phyloP scores from a whole-genome alignment of 2,329 filamentous ascomycete genomes.

The Bisporella sp. region DNA sequence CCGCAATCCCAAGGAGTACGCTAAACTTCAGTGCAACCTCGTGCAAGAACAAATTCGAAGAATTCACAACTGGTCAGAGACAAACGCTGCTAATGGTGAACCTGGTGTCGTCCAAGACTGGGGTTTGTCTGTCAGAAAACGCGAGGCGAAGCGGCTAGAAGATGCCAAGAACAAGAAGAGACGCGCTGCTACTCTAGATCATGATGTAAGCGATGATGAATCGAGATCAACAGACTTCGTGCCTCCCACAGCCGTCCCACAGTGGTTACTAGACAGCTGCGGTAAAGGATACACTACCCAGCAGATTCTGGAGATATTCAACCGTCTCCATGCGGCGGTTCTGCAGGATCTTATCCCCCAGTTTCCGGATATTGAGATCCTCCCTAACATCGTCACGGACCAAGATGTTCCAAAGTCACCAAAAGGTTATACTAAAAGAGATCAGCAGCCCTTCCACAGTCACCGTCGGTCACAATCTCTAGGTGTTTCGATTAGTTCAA shows the following conservation, averaged over 20 bases:
- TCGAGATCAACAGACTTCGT: slow-evolving; percentile 14
- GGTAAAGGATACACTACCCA: slow-evolving; percentile 27
- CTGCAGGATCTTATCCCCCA: slow-evolving; percentile 26
- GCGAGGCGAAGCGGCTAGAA: slow-evolving; percentile 52
- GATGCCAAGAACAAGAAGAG: slow-evolving; percentile 25
- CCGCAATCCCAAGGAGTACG: slow-evolving; percentile 54
- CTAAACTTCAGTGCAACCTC: slow-evolving; percentile 55
- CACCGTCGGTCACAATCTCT: slow-evolving; percentile 28
- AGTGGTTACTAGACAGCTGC: slow-evolving; percentile 25
- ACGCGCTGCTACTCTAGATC: slow-evolving; percentile 16
- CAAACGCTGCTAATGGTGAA: slow-evolving; percentile 33
- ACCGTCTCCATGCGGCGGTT: slow-evolving; percentile 28
- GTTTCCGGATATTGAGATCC: slow-evolving; percentile 34
- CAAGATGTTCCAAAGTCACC: slow-evolving; percentile 22
- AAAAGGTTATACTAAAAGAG: slow-evolving; percentile 22
- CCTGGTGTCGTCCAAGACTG: slow-evolving; percentile 48
- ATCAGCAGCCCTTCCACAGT: slow-evolving; percentile 2
- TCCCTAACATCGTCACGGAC: slow-evolving; percentile 29
- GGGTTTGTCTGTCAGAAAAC: slow-evolving; percentile 56
- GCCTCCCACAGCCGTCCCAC: slow-evolving; percentile 26
- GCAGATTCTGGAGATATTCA: slow-evolving; percentile 30
- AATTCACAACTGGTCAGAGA: slow-evolving; percentile 55
- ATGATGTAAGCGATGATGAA: slow-evolving; percentile 18
- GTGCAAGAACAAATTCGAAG: slow-evolving; percentile 55
- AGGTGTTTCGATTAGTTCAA: slow-evolving; percentile 13